phyloP scores from a whole-genome alignment of 1,284 basidiomycete genomes.

The Ustilago nuda region DNA sequence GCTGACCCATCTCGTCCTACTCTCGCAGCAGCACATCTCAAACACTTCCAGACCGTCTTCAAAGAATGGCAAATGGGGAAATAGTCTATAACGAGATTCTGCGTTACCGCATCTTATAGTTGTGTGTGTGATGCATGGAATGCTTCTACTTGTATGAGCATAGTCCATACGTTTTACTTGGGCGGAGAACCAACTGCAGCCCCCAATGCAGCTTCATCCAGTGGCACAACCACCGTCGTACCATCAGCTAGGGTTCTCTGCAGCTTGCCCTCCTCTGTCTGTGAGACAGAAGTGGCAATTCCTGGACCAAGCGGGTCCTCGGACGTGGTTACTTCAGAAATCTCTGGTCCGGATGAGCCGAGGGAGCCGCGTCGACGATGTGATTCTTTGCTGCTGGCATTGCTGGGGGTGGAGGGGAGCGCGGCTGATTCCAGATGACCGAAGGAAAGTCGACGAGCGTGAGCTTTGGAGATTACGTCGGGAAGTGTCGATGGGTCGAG shows the following conservation, averaged over 20 bases:
- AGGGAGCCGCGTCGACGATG: slow-evolving; percentile 29
- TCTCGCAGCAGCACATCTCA: too few species aligned
- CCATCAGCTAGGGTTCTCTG: slow-evolving; percentile 62
- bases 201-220: slow-evolving; percentile 64
- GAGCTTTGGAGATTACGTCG: slow-evolving; percentile 44
- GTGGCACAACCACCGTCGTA: slow-evolving; percentile 59
- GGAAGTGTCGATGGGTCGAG: slow-evolving; percentile 12
- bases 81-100: too few species aligned
- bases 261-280: slow-evolving; percentile 55
- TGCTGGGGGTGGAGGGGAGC: background rate
- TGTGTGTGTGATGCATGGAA: background rate
- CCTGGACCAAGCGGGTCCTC: slow-evolving; percentile 57
- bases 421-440: slow-evolving; percentile 40
- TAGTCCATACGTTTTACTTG: slow-evolving; percentile 1
- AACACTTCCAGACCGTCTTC: too few species aligned
- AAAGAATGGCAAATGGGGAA: too few species aligned
- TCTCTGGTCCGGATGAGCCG: slow-evolving; percentile 32
- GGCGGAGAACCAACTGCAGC: background rate
- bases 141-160: background rate
- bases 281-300: slow-evolving; percentile 39
- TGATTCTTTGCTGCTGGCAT: background rate
- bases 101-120: background rate
- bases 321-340: slow-evolving; percentile 38
- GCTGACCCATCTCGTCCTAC: too few species aligned
- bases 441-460: slow-evolving; percentile 50